These are phyloP conservation scores for Mycosphaerella arachidis DNA, from an alignment of 2,329 filamentous ascomycete genomes.

Conservation along the genomic window DNA sequence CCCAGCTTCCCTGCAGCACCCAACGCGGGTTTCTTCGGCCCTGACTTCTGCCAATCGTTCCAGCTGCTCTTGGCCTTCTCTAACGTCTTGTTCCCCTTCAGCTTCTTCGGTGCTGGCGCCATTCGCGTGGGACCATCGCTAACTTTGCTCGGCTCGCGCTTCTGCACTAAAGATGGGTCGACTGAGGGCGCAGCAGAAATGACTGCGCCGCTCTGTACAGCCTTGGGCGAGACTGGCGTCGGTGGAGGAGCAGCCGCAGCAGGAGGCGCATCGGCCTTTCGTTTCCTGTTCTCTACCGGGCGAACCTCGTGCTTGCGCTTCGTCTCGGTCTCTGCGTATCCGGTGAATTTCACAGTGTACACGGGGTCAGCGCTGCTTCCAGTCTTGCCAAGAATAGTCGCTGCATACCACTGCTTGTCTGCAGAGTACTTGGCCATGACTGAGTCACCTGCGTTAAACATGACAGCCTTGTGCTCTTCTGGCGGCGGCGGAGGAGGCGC, in stretches of 20 bases:
- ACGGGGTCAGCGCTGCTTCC: constrained; percentile 86
- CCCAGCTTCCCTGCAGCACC: constrained; percentile 21
- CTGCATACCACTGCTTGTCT: constrained; percentile 86
- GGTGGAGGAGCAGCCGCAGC: constrained; percentile 36
- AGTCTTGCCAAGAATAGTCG: constrained; percentile 87
- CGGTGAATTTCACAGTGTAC: constrained; percentile 93
- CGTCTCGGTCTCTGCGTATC: constrained; percentile 76
- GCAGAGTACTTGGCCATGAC: constrained; percentile 91
- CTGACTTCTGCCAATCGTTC: constrained; percentile 84
- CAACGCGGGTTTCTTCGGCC: constrained; percentile 33
- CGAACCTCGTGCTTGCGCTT: constrained; percentile 75
- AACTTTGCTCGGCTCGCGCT: constrained; percentile 57
- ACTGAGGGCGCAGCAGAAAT: constrained; percentile 65
- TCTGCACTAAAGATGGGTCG: constrained; percentile 61
- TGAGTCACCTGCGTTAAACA: constrained; percentile 81
- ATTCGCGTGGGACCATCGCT: constrained; percentile 49
- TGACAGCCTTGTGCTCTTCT: constrained; percentile 40
- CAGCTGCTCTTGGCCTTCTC: constrained; percentile 90
- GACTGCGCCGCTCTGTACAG: constrained; percentile 46
- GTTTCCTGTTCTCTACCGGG: constrained; percentile 62
- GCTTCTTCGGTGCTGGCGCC: constrained; percentile 59
- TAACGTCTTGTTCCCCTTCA: constrained; percentile 87
- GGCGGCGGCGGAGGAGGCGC: constrained; percentile 33
- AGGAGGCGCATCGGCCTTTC: constrained; percentile 74
- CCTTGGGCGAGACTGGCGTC: constrained; percentile 39